Base-by-base conservation (phyloP, 2,329 filamentous ascomycete genomes). In the Phaeosphaeria sp. region DNA sequence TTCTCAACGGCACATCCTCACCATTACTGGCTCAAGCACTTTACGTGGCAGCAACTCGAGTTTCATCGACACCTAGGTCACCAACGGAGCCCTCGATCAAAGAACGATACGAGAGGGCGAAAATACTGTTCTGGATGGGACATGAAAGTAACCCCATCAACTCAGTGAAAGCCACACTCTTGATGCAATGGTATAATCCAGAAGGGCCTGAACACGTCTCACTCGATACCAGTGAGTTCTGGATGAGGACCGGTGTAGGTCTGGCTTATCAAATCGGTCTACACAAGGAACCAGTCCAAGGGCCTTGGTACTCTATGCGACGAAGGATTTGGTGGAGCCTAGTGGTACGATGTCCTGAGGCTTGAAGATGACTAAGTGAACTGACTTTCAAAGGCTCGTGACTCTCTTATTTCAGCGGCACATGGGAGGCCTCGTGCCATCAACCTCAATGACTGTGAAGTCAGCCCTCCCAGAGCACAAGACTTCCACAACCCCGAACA, bases 121-220 rank as follows among this genome's bases (percentile, higher is more conserved):
- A 44, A 9, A 44, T 44, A 20, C 42, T 44, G 1, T 44, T 44
- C 42, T 44, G 42, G 42, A 44, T 44, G 42, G 42, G 42, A 6
- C 42, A 44, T 11, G 42, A 44, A 44, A 44, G 22, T 9, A 44
- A 21, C 42, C 42, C 42, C 18, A 44, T 44, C 42, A 44, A 44
- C 42, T 20, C 42, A 21, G 22, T 44, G n/a, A 44, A 44, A 44
- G 42, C 42, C 18, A 21, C 18, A 13, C 22, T 44, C 9, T 21
- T 44, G 42, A 44, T 44, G 42, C 42, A 44, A 44, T 44, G 42
- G 42, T 44, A 44, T 23, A 44, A 44, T 7, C 42, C 42, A 20
- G 42, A 44, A 44, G 42, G 42, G 17, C 42, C 42, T 11, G 42
- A 44, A 23, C 42, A 44, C 22, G 42, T 44, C 18, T 44, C 42